Base-by-base conservation (phyloP, 768 basidiomycete species). In the Termitomyces sp. region DNA sequence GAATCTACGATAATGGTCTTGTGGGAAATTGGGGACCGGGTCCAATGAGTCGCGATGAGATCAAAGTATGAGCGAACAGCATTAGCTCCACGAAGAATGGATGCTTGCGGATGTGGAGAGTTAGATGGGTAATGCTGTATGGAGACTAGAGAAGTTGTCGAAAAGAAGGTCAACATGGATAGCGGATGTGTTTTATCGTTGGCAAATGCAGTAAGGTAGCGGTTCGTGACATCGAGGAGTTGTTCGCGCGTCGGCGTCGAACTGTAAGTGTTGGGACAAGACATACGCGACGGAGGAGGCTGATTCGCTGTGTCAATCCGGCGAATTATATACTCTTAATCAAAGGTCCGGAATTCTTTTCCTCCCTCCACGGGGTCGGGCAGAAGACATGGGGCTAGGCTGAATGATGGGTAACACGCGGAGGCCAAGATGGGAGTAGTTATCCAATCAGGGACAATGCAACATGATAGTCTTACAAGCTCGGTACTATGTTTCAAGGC, bases 51-150 rank as follows among this genome's bases (percentile, higher is more conserved):
- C 16, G 76, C 72, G 33, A 80, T 66, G 47, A 81, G 67, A 66
- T 82, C 79, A 52, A 81, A 79, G 62, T 81, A 82, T 0, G 80
- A 82, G 20, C 79, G 76, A 32, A 81, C 68, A 16, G 77, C 80
- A 55, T 81, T 80, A 14, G 71, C 61, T 9, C 80, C 80, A 33
- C 70, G 65, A 5, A 80, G 64, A 12, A 74, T 70, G 1, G 75
- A 74, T 4, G 72, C 58, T 23, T 68, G 64, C 5, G 76, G 73
- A 56, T 73, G 63, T 1, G 72, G 63, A 60, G 75, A 77, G 1
- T 61, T 56, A 2, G 69, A 63, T 3, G 77, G 78, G 0, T 74
- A 70, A 55, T 81, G 79, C 51, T 79, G 78, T 38, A 81, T 71
- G 18, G 69, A 62, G 16, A 75, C 70, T 13, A 70, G 73, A n/a